A percentile compares a stretch with the other conserved stretches of the same genome.
Conservation (phyloP, 2,329 filamentous ascomycete species). For the Cryphonectria parasitica region DNA sequence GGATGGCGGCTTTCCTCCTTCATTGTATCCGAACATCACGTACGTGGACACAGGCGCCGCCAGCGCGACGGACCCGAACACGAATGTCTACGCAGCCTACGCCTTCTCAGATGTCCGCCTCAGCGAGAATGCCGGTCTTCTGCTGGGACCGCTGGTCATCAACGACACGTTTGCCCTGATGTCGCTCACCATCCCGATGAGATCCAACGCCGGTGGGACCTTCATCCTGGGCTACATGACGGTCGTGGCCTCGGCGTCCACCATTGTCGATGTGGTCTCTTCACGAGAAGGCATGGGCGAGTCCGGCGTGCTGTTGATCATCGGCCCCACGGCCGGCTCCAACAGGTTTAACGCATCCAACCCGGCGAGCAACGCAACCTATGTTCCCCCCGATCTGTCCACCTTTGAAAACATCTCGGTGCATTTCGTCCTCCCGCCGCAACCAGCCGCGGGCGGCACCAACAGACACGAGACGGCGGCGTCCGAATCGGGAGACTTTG, state of each 20-base stretch:
- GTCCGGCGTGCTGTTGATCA: slow-evolving; percentile 70
- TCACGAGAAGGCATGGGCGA: slow-evolving; percentile 71
- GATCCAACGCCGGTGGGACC: slow-evolving; percentile 63
- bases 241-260: slow-evolving; percentile 69
- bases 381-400: slow-evolving; percentile 41
- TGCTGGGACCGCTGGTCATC: slow-evolving; percentile 75
- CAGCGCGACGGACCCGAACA: slow-evolving; percentile 46
- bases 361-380: slow-evolving; percentile 53
- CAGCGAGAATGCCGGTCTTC: slow-evolving; percentile 59
- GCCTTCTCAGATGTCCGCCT: slow-evolving; percentile 57
- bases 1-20: slow-evolving; percentile 69
- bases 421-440: slow-evolving; percentile 65
- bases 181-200: slow-evolving; percentile 80
- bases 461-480: slow-evolving; percentile 56
- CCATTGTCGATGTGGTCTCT: slow-evolving; percentile 64
- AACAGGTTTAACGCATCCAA: slow-evolving; percentile 63
- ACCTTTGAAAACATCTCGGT: slow-evolving; percentile 51
- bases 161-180: slow-evolving; percentile 76
- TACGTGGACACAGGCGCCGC: slow-evolving; percentile 54
- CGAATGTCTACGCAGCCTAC: slow-evolving; percentile 49
- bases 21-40: slow-evolving; percentile 79
- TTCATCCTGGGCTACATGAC: slow-evolving; percentile 85
- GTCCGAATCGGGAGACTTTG: slow-evolving; percentile 46
- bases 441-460: slow-evolving; percentile 40
- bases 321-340: slow-evolving; percentile 68